phyloP scores from a whole-genome alignment of 2,329 filamentous ascomycete genomes.

The Curvularia verruculosa region DNA sequence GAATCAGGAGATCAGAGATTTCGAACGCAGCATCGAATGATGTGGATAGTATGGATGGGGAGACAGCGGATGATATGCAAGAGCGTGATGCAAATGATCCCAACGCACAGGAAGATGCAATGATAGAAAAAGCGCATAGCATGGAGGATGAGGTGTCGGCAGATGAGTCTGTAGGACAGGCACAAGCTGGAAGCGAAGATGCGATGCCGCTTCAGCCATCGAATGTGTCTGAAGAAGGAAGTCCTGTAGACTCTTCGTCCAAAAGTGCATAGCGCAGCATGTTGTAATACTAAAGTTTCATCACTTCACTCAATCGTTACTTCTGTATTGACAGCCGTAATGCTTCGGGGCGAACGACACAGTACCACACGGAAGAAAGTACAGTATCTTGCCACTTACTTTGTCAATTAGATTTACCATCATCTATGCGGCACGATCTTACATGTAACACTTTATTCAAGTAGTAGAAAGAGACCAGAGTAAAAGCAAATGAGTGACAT shows the following conservation, averaged over 20 bases:
- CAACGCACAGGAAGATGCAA: not conserved
- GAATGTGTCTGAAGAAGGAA: not conserved
- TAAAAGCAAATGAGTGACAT: not conserved
- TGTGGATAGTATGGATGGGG: not conserved
- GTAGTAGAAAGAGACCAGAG: too few species aligned
- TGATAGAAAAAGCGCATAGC: not conserved
- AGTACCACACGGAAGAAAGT: too few species aligned
- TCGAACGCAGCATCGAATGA: not conserved
- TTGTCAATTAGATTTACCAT: not conserved
- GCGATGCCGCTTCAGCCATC: not conserved
- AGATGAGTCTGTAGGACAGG: not conserved
- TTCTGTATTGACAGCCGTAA: not conserved
- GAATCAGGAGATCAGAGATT: slow-evolving; percentile 9
- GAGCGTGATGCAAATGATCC: not conserved
- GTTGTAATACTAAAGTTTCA: not conserved
- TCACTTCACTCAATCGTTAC: not conserved
- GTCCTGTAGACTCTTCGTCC: not conserved
- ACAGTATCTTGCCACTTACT: not conserved
- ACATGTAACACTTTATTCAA: too few species aligned
- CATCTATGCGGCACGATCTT: too few species aligned
- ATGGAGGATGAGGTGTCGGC: not conserved
- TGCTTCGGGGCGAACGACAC: too few species aligned
- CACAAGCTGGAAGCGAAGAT: not conserved
- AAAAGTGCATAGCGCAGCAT: not conserved
- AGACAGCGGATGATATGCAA: not conserved